Base-by-base conservation (phyloP, 345 rosid species). In the Linum tenue region DNA sequence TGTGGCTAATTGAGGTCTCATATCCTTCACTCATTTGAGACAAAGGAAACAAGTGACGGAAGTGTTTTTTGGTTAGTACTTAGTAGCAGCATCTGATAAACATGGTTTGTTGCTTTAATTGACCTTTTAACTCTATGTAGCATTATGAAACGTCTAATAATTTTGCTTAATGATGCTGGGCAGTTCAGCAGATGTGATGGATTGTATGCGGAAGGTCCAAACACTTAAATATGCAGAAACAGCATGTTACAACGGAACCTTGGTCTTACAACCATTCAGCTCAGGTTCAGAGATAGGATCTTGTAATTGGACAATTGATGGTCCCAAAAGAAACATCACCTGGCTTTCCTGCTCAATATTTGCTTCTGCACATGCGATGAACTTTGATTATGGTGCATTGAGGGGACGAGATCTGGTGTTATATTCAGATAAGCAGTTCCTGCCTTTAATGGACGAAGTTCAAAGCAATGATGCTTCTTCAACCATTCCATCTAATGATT, bases 201-300 rank as follows among this genome's bases (percentile, higher is more conserved):
- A 79, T 76, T 92, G 96, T 73, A 60, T 82, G 74, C 74, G 66
- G 73, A 86, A 81, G 73, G 78, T 86, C 74, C 90, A 82, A 72
- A 70, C 70, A 7, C 82, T 92, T 36, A 88, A 81, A 68, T 86
- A 73, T 75, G 83, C 80, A 3, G 97, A 90, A 80, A 96, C 81
- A 78, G 77, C 76, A 41, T 92, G 90, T 79, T 90, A 88, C 68
- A 88, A 88, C 67, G 90, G 95, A 63, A 78, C 76, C 36, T 67
- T 90, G 80, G 62, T 81, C 44, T 60, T 92, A n/a, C 84, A 80
- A 70, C 84, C 95, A 17, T 66, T 80, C 70, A 88, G 97, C 80
- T 92, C 97, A 44, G 89, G 98, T 68, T 72, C 80, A 70, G 96
- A 90, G 73, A 82, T 92, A 61, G 98, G 97, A n/a, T 79, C 94